Percentiles rank a stretch among this genome's conserved stretches.
phyloP scores from a whole-genome alignment of 192 early-diverging fungal genomes.

The Coemansia nantahalensis region DNA sequence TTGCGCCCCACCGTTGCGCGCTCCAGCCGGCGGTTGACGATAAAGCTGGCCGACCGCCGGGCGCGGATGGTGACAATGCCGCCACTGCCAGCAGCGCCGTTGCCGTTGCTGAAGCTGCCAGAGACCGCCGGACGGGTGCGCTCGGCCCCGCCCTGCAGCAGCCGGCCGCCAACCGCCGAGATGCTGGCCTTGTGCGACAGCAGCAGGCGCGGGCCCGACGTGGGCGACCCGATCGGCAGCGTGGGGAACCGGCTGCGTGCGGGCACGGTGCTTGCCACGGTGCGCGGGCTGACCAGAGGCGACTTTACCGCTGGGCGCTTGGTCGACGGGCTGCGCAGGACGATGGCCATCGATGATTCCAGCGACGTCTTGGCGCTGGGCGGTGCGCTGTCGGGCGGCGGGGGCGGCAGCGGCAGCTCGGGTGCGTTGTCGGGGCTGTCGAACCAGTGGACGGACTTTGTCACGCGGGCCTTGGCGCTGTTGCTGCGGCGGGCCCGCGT shows the following conservation, averaged over 20 bases:
- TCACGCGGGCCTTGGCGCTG: background rate
- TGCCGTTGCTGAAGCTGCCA: background rate
- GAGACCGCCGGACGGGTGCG: background rate
- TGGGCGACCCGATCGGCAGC: constrained; percentile 12
- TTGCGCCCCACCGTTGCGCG: constrained; percentile 31
- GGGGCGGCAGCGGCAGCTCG: background rate
- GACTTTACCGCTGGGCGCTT: constrained; percentile 25
- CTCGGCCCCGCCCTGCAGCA: background rate
- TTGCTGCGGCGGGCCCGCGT: background rate
- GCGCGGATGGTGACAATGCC: constrained; percentile 38
- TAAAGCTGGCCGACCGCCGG: constrained; percentile 42
- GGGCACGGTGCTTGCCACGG: background rate
- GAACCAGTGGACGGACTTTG: constrained; percentile 43
- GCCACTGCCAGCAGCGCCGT: background rate
- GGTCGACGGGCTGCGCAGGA: constrained; percentile 41
- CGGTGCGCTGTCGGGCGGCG: background rate
- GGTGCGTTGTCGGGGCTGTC: constrained; percentile 9
- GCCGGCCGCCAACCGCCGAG: constrained; percentile 37
- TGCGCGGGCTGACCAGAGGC: constrained; percentile 4
- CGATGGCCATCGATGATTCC: constrained; percentile 41
- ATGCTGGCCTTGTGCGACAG: constrained; percentile 44
- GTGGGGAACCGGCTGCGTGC: constrained; percentile 2
- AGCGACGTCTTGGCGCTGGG: constrained; percentile 29
- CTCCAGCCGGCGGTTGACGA: constrained; percentile 25
- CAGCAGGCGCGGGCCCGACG: constrained; percentile 12